These are phyloP conservation scores for Peronosclerospora sorghi DNA, from an alignment of 352 stramenopile genomes.

Conservation along the genomic window DNA sequence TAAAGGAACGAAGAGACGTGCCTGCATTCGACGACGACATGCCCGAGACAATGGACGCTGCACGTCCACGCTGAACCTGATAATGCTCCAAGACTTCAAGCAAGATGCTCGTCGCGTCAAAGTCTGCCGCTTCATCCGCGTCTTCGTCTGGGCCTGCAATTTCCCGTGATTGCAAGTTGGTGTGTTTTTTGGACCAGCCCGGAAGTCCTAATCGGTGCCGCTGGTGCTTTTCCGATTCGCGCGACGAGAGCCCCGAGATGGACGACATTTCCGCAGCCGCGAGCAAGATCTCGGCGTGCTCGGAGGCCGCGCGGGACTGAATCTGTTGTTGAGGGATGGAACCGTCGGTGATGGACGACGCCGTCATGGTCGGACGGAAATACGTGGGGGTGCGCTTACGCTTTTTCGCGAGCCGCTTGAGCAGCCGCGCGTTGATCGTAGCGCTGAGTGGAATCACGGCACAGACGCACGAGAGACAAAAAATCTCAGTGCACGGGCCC, in stretches of 20 bases:
- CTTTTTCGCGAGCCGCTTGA: conserved; percentile 58
- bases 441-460: conserved; percentile 49
- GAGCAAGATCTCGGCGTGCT: conserved; percentile 12
- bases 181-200: conserved; percentile 18
- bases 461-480: conserved; percentile 63
- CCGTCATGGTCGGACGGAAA: conserved; percentile 30
- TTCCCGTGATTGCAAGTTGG: conserved; percentile 11
- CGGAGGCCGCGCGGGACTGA: conserved; percentile 1
- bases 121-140: not conserved
- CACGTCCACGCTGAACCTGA: conserved; percentile 20
- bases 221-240: conserved; percentile 60
- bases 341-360: conserved; percentile 19
- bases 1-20: conserved; percentile 38
- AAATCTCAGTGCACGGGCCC: conserved; percentile 55
- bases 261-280: conserved; percentile 32
- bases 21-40: conserved; percentile 29
- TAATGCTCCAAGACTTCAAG: conserved; percentile 56
- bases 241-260: conserved; percentile 57
- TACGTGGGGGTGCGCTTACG: conserved; percentile 22
- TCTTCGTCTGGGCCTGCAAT: conserved; percentile 5
- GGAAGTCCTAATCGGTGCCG: conserved; percentile 48
- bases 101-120: conserved; percentile 25
- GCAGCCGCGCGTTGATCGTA: conserved; percentile 52
- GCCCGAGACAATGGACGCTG: conserved; percentile 17
- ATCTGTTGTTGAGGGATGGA: conserved; percentile 13